Conservation (phyloP, 2,329 filamentous ascomycete species). For the Orbilia blumenaviensis region DNA sequence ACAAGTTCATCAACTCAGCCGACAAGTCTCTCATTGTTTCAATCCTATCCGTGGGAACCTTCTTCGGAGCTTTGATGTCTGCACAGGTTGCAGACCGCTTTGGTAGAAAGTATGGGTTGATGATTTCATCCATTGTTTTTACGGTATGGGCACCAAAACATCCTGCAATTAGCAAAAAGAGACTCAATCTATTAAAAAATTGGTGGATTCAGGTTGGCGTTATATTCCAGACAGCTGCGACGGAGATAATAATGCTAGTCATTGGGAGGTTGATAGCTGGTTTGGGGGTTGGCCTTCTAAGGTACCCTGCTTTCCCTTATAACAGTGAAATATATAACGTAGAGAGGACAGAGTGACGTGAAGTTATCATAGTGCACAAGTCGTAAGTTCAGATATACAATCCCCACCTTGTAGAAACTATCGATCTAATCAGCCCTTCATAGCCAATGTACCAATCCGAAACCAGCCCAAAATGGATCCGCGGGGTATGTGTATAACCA, state of each 20-base stretch:
- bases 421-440: neutral
- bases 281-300: conserved; percentile 30
- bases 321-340: neutral
- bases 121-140: conserved; percentile 33
- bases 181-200: neutral
- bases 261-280: conserved; percentile 27
- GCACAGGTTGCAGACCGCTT: conserved; percentile 35
- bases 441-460: conserved; percentile 76
- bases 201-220: conserved; percentile 65
- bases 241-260: conserved; percentile 39
- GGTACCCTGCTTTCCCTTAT: neutral
- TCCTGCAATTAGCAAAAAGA: neutral
- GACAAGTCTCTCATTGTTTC: conserved; percentile 79
- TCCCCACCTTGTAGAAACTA: neutral
- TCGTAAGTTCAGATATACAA: conserved; percentile 19
- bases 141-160: neutral
- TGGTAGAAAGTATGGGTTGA: conserved; percentile 30
- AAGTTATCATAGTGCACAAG: conserved; percentile 72
- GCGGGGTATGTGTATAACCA: conserved; percentile 66
- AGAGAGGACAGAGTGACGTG: neutral
- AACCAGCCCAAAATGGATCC: conserved; percentile 83
- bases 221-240: conserved; percentile 72
- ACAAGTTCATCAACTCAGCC: conserved; percentile 61
- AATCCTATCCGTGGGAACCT: conserved; percentile 82
- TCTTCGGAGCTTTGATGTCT: conserved; percentile 64